Conservation (phyloP, 441 rosid species). For the Francoa sonchifolia region DNA sequence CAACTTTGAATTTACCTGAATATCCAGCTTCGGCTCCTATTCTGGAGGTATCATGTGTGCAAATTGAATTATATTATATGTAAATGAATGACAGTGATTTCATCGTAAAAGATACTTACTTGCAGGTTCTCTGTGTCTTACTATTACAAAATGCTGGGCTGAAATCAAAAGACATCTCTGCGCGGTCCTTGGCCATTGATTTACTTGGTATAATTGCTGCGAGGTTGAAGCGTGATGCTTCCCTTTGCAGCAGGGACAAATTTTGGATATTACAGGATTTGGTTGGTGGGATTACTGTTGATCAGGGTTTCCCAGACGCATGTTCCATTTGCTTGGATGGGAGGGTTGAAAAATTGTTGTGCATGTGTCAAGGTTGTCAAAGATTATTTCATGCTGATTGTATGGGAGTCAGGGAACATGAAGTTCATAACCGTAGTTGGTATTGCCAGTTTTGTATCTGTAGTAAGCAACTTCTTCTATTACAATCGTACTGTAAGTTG, state of each 20-base stretch:
- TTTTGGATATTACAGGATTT: constrained; percentile 65
- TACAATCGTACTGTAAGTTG: constrained; percentile 66
- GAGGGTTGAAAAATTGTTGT: constrained; percentile 46
- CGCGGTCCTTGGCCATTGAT: constrained; percentile 91
- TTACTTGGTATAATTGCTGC: constrained; percentile 90
- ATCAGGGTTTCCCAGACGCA: constrained; percentile 31
- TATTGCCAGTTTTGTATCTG: constrained; percentile 73
- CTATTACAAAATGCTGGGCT: constrained; percentile 94
- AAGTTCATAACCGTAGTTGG: constrained; percentile 61
- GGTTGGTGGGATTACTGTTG: constrained; percentile 30
- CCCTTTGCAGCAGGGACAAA: constrained; percentile 36
- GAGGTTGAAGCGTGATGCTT: constrained; percentile 81
- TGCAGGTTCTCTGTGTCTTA: constrained; percentile 95
- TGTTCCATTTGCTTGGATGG: constrained; percentile 72
- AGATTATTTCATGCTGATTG: constrained; percentile 83
- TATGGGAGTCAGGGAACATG: constrained; percentile 75
- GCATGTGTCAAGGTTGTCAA: constrained; percentile 70
- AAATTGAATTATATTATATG: constrained; percentile 8
- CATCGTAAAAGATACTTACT: constrained; percentile 18
- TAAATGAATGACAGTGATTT: constrained; percentile 8
- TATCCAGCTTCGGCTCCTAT: constrained; percentile 91
- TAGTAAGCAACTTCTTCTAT: constrained; percentile 78
- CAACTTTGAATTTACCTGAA: constrained; percentile 86
- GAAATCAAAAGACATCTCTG: constrained; percentile 87
- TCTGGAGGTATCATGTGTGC: constrained; percentile 56